Base-by-base conservation (phyloP, 78 protist genomes). In the Isochrysis galbana region DNA sequence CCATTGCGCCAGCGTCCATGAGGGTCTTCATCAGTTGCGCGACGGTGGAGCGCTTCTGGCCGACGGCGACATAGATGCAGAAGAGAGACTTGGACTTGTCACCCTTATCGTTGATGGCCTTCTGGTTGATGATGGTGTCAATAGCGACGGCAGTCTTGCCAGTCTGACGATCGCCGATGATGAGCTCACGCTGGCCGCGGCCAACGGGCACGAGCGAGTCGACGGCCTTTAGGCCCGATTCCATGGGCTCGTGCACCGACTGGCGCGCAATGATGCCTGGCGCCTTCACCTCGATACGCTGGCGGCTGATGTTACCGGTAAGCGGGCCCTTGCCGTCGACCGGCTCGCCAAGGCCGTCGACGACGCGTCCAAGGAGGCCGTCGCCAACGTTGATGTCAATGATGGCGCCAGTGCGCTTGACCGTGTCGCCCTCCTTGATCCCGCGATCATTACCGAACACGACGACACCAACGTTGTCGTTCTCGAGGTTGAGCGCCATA, bases 151-250 rank as follows among this genome's bases (percentile, higher is more conserved):
- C 94, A 46, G 97, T 95, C 94, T 96, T 94, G 36, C 97, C 97
- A n/a, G 96, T 94, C 95, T 96, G 97, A 42, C 97, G 96, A 77
- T 96, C 97, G 86, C 97, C 97, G 67, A 96, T 94, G 69, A 96
- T 96, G 80, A 96, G 90, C 96, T 96, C 96, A 51, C 97, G 95
- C 96, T 96, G 97, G 38, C 97, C 97, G 41, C 96, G 95, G 91
- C 97, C 97, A 61, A 96, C 89, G 83, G 97, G 97, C 91, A 96
- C 94, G 39, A 96, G 92, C n/a, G 96, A 38, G 94, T 96, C 97
- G 91, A 96, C 93, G 55, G 93, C 95, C 96, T 95, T 95, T 77
- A 96, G 46, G 36, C 97, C 97, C 5, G 96, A 95, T 91, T 92
- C 95, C 96, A 96, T 80, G 86, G 96, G 95, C 96, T 96, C 96